Conservation (phyloP, 768 basidiomycete species). For the Pholiota microspora region DNA sequence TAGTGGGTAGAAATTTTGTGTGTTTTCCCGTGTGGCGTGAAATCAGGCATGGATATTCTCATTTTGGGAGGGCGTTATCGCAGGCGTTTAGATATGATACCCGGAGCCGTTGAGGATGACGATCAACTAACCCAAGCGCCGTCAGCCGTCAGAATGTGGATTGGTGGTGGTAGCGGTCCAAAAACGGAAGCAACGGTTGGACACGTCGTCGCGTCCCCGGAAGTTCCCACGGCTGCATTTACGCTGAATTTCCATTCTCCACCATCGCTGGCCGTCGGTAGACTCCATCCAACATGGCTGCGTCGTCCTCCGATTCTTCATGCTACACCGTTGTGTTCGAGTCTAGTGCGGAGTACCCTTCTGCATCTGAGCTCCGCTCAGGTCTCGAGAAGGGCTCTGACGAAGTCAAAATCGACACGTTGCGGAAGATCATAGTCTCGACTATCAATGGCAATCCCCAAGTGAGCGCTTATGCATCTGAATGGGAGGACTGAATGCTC, state of each 20-base stretch:
- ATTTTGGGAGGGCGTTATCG: no score
- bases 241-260: slow-evolving; percentile 13
- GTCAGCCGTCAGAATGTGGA: background rate
- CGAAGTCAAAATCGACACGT: slow-evolving; percentile 94
- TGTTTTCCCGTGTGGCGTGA: background rate
- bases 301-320: slow-evolving; percentile 51
- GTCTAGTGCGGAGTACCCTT: slow-evolving; percentile 68
- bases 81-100: no score
- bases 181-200: slow-evolving; percentile 2
- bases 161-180: slow-evolving; percentile 1
- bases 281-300: slow-evolving; percentile 25
- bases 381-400: slow-evolving; percentile 93
- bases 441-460: slow-evolving; percentile 95
- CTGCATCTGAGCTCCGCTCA: slow-evolving; percentile 78
- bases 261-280: slow-evolving; percentile 21
- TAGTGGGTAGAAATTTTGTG: background rate
- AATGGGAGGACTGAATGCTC: background rate
- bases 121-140: background rate
- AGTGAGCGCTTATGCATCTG: slow-evolving; percentile 42
- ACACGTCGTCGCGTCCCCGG: slow-evolving; percentile 24
- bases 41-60: background rate
- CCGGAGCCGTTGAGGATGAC: no score
- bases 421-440: slow-evolving; percentile 89
- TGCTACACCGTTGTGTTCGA: slow-evolving; percentile 83
- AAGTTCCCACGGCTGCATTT: slow-evolving; percentile 22